These are phyloP conservation scores for Diaporthe nobilis DNA, from an alignment of 2,329 filamentous ascomycete genomes.

Conservation along the genomic window DNA sequence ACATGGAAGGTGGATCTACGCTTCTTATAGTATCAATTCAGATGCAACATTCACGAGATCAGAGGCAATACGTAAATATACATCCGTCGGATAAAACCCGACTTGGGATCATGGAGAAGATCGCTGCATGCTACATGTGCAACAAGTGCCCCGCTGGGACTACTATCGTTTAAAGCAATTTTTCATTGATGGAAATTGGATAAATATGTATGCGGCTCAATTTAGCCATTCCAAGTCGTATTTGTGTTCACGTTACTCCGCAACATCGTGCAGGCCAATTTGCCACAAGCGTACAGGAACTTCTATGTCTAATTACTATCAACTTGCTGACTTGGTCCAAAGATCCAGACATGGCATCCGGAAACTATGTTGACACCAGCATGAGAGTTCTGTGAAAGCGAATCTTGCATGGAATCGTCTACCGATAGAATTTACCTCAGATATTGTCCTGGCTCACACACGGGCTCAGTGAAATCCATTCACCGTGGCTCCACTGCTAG, in stretches of 20 bases:
- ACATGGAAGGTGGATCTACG: too few species aligned
- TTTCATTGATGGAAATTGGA: slow-evolving; percentile 24
- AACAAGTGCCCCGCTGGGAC: not conserved
- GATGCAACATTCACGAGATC: not conserved
- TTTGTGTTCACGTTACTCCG: slow-evolving; percentile 10
- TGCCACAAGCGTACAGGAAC: not conserved
- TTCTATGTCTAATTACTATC: not conserved
- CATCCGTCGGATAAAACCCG: slow-evolving; percentile 9
- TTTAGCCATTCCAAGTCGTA: slow-evolving; percentile 4
- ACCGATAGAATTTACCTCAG: too few species aligned
- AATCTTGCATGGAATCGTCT: too few species aligned
- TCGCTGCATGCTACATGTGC: not conserved
- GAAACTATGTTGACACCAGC: not conserved
- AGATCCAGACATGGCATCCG: not conserved
- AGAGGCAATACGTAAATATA: not conserved
- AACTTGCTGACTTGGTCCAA: not conserved
- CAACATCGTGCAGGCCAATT: not conserved
- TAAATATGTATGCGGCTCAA: slow-evolving; percentile 3
- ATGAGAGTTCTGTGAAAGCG: too few species aligned
- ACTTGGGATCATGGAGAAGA: not conserved
- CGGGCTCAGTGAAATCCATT: not conserved
- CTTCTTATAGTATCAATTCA: not conserved
- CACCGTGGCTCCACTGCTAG: not conserved
- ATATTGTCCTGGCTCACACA: not conserved
- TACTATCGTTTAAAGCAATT: too few species aligned